Evolutionary conservation across 208 protist genomes (phyloP).

Genomic region (Leishmania tarentolae): DNA sequence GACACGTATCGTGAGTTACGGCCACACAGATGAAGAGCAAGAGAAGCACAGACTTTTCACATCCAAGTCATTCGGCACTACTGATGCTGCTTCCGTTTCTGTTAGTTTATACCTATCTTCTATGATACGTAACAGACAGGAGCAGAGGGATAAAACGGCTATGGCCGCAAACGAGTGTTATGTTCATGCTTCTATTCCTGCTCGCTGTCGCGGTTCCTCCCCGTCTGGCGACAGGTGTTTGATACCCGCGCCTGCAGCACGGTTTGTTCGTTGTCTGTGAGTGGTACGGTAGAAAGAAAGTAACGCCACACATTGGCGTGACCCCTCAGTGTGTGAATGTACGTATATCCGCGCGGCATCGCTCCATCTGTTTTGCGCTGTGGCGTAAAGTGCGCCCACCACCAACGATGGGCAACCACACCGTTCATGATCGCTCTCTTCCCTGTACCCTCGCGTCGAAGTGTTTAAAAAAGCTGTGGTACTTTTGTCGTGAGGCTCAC

Average conservation of each 20-base stretch:
- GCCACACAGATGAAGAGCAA: background rate
- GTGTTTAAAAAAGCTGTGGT: constrained; percentile 79
- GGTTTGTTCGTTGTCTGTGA: background rate
- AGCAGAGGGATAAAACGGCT: background rate
- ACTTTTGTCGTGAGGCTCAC: constrained; percentile 79
- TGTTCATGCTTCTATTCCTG: background rate
- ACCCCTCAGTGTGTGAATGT: too few relatives aligned
- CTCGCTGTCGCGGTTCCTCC: background rate
- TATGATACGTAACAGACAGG: background rate
- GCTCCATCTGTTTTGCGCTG: background rate
- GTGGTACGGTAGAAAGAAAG: background rate
- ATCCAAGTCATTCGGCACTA: background rate
- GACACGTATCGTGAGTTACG: background rate
- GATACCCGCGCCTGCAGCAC: background rate
- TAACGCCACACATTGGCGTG: background rate
- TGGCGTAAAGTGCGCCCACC: background rate
- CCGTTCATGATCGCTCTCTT: background rate
- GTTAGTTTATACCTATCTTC: background rate
- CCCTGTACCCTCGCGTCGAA: background rate
- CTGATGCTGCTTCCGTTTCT: background rate
- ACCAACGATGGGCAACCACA: background rate
- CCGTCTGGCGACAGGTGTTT: background rate
- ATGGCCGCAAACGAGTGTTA: background rate
- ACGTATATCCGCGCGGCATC: background rate
- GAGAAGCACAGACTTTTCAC: background rate